Evolutionary conservation across 2,329 filamentous ascomycete genomes (phyloP).

Genomic region (Diaporthe ilicicola): DNA sequence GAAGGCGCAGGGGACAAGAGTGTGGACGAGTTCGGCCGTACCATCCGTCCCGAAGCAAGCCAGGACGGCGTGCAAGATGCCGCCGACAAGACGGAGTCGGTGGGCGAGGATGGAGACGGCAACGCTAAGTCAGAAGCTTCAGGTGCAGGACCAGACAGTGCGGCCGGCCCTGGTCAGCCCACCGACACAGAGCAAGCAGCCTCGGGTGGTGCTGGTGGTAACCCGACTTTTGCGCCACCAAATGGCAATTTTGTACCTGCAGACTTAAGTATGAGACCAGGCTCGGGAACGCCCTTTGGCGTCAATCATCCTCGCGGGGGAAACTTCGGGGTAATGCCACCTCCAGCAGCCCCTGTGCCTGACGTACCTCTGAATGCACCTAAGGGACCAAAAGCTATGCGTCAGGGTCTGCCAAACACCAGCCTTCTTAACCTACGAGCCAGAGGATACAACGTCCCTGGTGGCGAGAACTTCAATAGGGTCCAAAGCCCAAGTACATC

Average conservation of each 20-base stretch:
- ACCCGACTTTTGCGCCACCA: constrained; percentile 10
- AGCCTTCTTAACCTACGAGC: constrained; percentile 73
- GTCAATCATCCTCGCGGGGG: constrained; percentile 28
- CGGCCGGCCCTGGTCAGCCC: constrained; percentile 14
- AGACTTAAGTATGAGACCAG: constrained; percentile 31
- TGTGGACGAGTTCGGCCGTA: constrained; percentile 44
- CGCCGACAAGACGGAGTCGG: constrained; percentile 30
- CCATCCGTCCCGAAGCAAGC: constrained; percentile 36
- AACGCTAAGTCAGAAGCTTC: constrained; percentile 16
- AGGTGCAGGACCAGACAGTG: constrained; percentile 9
- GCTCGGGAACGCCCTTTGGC: constrained; percentile 24
- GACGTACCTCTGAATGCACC: constrained; percentile 76
- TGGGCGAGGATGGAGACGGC: constrained; percentile 19
- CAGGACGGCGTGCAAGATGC: constrained; percentile 22
- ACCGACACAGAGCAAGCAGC: constrained; percentile 18
- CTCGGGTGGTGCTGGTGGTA: constrained; percentile 31
- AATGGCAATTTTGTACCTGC: constrained; percentile 30
- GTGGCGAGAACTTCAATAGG: constrained; percentile 45
- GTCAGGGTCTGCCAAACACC: constrained; percentile 85
- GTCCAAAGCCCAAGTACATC: constrained; percentile 40
- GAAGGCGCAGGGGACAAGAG: constrained; percentile 33
- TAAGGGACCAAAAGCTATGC: constrained; percentile 93
- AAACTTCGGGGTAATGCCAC: constrained; percentile 34
- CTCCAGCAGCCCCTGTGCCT: constrained; percentile 38
- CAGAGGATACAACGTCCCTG: constrained; percentile 51